Base-by-base conservation (phyloP, 192 early-diverging fungal genomes). In the Entrophospora sp. region DNA sequence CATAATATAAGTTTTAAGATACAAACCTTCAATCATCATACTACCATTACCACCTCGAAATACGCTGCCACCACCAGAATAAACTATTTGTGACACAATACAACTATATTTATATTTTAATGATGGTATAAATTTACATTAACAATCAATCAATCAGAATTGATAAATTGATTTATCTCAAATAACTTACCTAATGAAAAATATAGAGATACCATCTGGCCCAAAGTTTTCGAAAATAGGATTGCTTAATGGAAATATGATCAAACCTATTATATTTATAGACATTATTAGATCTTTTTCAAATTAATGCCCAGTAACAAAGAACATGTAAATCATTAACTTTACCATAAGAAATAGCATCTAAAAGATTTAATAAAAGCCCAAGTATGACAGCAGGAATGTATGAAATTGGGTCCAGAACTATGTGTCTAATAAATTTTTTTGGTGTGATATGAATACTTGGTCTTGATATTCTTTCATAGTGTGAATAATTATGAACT, bases 131-230 rank as follows among this genome's bases (percentile, higher is more conserved):
- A 38, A 28, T 45, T 40, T 51, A 36, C 49, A 32, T 28, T 31
- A 28, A 32, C 24, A 37, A 70, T 22, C 5, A 14, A 57, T 22
- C 25, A 22, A 40, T 6, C 18, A 38, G 45, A 31, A 43, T 20
- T 52, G 31, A 59, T 5, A 28, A 38, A n/a, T 20, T 34, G 60
- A 48, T 28, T n/a, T 3, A 31, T 58, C 38, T 14, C 2, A 14
- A 4, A 32, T 44, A 44, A 25, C 68, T 52, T 77, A 86, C 80
- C 83, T 87, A 1, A 93, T 88, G 75, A 97, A 85, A 69, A 92
- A 97, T 89, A 97, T 97, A 49, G 92, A 92, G 57, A 97, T 93
- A 25, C 96, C 96, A 65, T 86, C 85, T 2, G 90, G 86, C 4
- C 90, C 90, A 70, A 90, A 81, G 6, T 73, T 70, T 61, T 72